Base-by-base conservation (phyloP, 2,329 filamentous ascomycete genomes). In the Sclerotinia minor region DNA sequence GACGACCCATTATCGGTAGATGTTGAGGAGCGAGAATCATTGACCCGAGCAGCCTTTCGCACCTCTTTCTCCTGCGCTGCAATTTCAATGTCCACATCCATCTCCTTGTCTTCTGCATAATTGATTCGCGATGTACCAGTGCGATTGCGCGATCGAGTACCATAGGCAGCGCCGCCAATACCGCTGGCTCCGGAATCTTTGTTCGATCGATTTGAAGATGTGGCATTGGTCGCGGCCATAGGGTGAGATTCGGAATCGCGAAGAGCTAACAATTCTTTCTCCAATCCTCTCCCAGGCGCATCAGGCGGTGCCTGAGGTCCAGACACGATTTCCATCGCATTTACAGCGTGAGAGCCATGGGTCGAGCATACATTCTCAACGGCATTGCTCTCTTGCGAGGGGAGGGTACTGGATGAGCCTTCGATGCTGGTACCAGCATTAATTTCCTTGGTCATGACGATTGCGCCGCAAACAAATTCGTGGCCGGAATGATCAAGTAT, bases 51-150 rank as follows among this genome's bases (percentile, higher is more conserved):
- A 74, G 83, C 82, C 76, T 89, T 90, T 77, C 87, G 87, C 65
- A 81, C 74, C 21, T 87, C 83, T 73, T 86, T 84, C 75, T 83
- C 82, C 73, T 85, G 80, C 65, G 81, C 78, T 76, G 84, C 81
- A 77, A 84, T 85, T 75, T 97, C 94, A 78, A 93, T 92, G 77
- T 98, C 95, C 79, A 92, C 88, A 75, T 98, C 94, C 73, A 94
- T 84, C 79, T 97, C 94, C 80, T 87, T 91, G 79, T 94, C 92
- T 81, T 99, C 95, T 63, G 95, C 94, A 79, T 99, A 99, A 80
- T 99, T 99, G 72, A 90, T 89, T 73, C 95, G 91, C 74, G 90
- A 85, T 73, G 85, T 87, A 75, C 91, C 90, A 68, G 87, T 89
- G 76, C 94, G 90, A 80, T 96, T 96, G 78, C 95, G 91, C 74